Base-by-base conservation (phyloP, 768 basidiomycete genomes). In the Lepiota venenata region DNA sequence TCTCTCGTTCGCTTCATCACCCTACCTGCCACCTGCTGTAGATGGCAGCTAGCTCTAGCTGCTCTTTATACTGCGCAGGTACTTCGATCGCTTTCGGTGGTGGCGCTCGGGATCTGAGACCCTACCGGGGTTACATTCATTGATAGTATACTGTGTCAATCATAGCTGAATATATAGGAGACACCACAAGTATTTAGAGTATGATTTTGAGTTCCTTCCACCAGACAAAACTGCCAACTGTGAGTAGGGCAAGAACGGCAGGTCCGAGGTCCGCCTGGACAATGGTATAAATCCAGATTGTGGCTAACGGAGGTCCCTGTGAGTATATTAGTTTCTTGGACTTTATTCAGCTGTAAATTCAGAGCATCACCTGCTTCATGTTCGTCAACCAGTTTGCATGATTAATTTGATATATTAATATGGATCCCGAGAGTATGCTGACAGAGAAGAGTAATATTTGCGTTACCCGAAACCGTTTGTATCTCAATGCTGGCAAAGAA, bases 241-340 rank as follows among this genome's bases (percentile, higher is more conserved):
- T 55, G 1, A 66, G 52, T 12, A 93, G 72, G 57, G 80, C 83
- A 25, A 83, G 54, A 3, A 83, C 71, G 4, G 89, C 84, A 16
- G 82, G 80, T 2, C 73, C 74, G 21, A 93, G 69, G 52, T 86
- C 80, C 22, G 91, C 74, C 58, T 90, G 86, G 11, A 91, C 71
- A 46, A 91, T 73, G 2, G 81, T 75, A 61, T 88, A 93, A 8
- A 91, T 73, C 91, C 91, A 93, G 5, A 87, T 63, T 0, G 90
- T 91, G 2, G 84, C 84, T 51, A 92, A 69, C 10, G 91, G 88
- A 11, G 91, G 91, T 54, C 80, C 79, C 91, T 93, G 39, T 11
- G 16, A 22, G 25, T 35, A 43, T n/a, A 16, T 11, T 1, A 55
- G 36, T 29, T 41, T 25, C 14, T 10, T 42, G 18, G 25, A 7